A percentile compares a stretch with the other conserved stretches of the same genome.
Evolutionary conservation across 495 filamentous ascomycete species (phyloP).

Genomic region (Lineolata rhizophorae): DNA sequence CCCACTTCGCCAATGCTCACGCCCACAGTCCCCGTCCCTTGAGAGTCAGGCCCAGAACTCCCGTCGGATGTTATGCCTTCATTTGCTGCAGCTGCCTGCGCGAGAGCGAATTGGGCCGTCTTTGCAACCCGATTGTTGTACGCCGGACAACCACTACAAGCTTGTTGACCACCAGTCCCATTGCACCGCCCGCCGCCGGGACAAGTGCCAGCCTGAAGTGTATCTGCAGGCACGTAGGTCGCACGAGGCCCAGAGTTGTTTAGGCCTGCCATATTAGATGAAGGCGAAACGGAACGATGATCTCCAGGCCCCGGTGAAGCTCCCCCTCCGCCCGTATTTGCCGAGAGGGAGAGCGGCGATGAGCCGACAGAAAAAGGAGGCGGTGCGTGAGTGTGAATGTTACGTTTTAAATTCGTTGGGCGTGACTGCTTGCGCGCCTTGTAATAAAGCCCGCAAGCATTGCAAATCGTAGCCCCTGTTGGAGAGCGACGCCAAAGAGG

Average conservation of each 20-base stretch:
- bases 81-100: conserved; percentile 20
- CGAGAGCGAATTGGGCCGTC: conserved; percentile 44
- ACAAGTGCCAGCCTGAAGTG: conserved; percentile 59
- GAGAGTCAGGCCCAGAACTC: background rate
- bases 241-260: conserved; percentile 33
- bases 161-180: conserved; percentile 88
- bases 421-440: conserved; percentile 82
- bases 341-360: no score
- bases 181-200: conserved; percentile 92
- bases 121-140: conserved; percentile 94
- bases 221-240: conserved; percentile 59
- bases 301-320: conserved; percentile 11
- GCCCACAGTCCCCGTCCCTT: background rate
- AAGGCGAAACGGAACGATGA: conserved; percentile 19
- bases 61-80: no score
- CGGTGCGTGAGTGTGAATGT: no score
- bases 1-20: background rate
- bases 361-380: no score
- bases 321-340: no score
- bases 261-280: conserved; percentile 11
- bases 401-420: conserved; percentile 66
- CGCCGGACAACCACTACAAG: conserved; percentile 86
- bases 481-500: conserved; percentile 91
- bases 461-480: conserved; percentile 85
- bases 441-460: conserved; percentile 86